These are phyloP conservation scores for Aspergillaceae sp. DNA, from an alignment of 2,329 filamentous ascomycete species.

Conservation along the genomic window DNA sequence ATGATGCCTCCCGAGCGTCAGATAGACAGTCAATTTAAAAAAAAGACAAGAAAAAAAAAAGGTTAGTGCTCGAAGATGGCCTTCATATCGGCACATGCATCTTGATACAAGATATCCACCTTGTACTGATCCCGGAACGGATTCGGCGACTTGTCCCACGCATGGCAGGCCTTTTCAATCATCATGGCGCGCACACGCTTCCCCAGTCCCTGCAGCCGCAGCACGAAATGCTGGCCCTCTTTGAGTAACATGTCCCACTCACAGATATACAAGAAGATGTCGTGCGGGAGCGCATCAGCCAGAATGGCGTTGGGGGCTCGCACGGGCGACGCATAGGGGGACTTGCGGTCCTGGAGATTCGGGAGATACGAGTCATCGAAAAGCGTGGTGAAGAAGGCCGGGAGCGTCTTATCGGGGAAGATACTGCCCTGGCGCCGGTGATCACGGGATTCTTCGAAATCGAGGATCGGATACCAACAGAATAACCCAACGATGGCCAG, in stretches of 20 bases:
- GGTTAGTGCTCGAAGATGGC: slow-evolving; percentile 25
- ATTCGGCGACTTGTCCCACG: slow-evolving; percentile 42
- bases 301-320: slow-evolving; percentile 48
- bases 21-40: no score
- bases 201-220: slow-evolving; percentile 32
- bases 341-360: slow-evolving; percentile 41
- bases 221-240: slow-evolving; percentile 44
- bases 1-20: no score
- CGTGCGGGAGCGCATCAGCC: slow-evolving; percentile 46
- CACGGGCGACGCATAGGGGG: slow-evolving; percentile 52
- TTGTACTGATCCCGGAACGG: slow-evolving; percentile 38
- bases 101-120: slow-evolving; percentile 35
- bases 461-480: slow-evolving; percentile 55
- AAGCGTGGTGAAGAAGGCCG: slow-evolving; percentile 40
- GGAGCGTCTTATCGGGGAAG: slow-evolving; percentile 44
- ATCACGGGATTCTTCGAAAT: slow-evolving; percentile 53
- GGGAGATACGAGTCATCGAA: slow-evolving; percentile 43
- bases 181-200: slow-evolving; percentile 40
- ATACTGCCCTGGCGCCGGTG: slow-evolving; percentile 49
- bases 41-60: background rate
- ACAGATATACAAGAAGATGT: slow-evolving; percentile 55
- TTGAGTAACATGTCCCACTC: slow-evolving; percentile 61
- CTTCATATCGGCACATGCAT: slow-evolving; percentile 38
- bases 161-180: slow-evolving; percentile 40
- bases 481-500: slow-evolving; percentile 49